These are phyloP conservation scores for Westerdykella ornata DNA, from an alignment of 2,329 filamentous ascomycete species.

Conservation along the genomic window DNA sequence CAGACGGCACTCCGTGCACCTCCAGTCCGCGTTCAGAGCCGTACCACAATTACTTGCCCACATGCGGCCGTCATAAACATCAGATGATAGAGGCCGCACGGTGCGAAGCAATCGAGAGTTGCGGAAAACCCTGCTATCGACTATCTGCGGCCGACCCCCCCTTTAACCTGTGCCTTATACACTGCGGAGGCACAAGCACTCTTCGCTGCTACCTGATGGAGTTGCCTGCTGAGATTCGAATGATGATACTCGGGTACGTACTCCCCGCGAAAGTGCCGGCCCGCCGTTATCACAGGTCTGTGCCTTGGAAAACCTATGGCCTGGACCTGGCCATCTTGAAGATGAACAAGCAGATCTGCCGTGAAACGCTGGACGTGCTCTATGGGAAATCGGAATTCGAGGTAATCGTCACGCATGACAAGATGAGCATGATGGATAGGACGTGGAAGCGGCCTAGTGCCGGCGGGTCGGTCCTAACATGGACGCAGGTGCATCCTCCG, in stretches of 20 bases:
- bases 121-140: slow-evolving; percentile 11
- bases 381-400: no score
- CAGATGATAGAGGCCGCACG: slow-evolving; percentile 2
- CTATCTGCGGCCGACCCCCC: slow-evolving; percentile 3
- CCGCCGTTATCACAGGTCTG: not conserved
- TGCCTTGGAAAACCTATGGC: not conserved
- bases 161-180: slow-evolving; percentile 11
- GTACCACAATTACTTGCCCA: no score
- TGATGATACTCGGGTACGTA: slow-evolving; percentile 13
- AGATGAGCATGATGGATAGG: no score
- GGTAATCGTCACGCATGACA: no score
- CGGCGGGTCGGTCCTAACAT: no score
- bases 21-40: no score
- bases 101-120: slow-evolving; percentile 12
- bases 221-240: slow-evolving; percentile 13
- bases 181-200: slow-evolving; percentile 5
- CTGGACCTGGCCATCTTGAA: not conserved
- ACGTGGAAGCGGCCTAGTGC: no score
- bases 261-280: slow-evolving; percentile 5
- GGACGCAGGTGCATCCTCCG: no score
- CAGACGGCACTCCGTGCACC: no score
- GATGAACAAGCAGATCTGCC: slow-evolving; percentile 1
- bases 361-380: not conserved
- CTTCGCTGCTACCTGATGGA: slow-evolving; percentile 12
- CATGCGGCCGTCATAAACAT: no score